Evolutionary conservation across 2,329 filamentous ascomycete species (phyloP).

Genomic region (Saccharata proteae): DNA sequence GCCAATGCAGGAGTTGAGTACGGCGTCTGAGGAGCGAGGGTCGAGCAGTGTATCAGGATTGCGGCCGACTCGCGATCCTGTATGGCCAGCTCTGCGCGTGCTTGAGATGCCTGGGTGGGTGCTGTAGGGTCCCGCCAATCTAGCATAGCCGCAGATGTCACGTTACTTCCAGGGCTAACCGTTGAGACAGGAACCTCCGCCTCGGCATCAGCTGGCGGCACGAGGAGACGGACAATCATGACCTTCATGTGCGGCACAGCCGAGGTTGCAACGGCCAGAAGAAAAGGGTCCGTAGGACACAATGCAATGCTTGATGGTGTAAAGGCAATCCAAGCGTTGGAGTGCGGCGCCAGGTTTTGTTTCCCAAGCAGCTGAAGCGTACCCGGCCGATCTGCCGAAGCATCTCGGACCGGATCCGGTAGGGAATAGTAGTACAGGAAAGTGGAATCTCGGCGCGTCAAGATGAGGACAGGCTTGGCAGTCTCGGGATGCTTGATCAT

Average conservation of each 20-base stretch:
- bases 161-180: too few relatives aligned
- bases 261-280: constrained; percentile 49
- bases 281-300: constrained; percentile 40
- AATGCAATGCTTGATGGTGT: constrained; percentile 46
- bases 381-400: background rate
- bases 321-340: constrained; percentile 52
- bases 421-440: constrained; percentile 44
- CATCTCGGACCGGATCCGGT: constrained; percentile 12
- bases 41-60: constrained; percentile 47
- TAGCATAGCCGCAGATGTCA: too few relatives aligned
- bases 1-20: constrained; percentile 51
- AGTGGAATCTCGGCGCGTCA: constrained; percentile 46
- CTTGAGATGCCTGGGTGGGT: constrained; percentile 39
- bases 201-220: constrained; percentile 27
- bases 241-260: constrained; percentile 51
- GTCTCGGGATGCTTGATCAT: constrained; percentile 41
- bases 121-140: constrained; percentile 1
- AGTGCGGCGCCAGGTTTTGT: constrained; percentile 50
- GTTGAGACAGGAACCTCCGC: background rate
- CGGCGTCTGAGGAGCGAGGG: constrained; percentile 50
- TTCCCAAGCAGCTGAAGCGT: constrained; percentile 36
- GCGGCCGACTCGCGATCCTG: constrained; percentile 47
- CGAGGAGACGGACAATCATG: constrained; percentile 44
- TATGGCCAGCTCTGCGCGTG: constrained; percentile 36
- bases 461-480: constrained; percentile 35